A percentile compares a stretch with the other conserved stretches of the same genome.
Evolutionary conservation across 352 stramenopile species (phyloP).

Genomic region (Pythium angustatum): DNA sequence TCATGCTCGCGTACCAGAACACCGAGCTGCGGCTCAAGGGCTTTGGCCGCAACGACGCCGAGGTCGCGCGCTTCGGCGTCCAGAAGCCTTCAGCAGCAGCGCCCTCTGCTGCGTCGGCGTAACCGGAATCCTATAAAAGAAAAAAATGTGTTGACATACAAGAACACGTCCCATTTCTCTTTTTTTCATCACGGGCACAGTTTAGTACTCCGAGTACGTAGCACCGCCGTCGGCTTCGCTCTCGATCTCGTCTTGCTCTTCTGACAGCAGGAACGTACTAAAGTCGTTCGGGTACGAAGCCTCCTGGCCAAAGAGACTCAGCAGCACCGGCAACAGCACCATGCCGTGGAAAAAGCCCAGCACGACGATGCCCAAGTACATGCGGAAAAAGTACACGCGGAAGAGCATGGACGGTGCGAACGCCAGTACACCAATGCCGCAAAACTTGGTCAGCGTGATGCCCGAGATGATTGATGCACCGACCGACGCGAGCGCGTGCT

Average conservation of each 20-base stretch:
- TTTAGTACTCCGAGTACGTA: constrained; percentile 28
- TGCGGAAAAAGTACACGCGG: constrained; percentile 92
- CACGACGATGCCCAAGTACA: constrained; percentile 90
- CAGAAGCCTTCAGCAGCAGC: too few species aligned
- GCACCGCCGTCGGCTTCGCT: constrained; percentile 31
- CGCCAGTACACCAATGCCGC: constrained; percentile 85
- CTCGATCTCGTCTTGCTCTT: constrained; percentile 63
- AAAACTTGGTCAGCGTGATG: constrained; percentile 92
- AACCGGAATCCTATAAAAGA: too few species aligned
- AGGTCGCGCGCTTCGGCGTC: constrained; percentile 55
- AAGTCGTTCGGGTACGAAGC: constrained; percentile 59
- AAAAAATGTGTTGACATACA: constrained; percentile 8
- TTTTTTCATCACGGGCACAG: neutral
- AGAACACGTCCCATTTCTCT: neutral
- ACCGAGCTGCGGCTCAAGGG: constrained; percentile 74
- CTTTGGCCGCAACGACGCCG: constrained; percentile 71
- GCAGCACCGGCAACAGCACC: constrained; percentile 76
- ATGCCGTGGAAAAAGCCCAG: constrained; percentile 86
- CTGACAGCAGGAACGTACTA: constrained; percentile 68
- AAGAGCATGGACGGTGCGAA: constrained; percentile 92
- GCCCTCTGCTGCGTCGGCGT: too few species aligned
- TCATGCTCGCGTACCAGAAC: constrained; percentile 79
- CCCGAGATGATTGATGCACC: constrained; percentile 87
- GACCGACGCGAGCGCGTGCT: constrained; percentile 72
- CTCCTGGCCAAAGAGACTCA: constrained; percentile 66